phyloP scores from a whole-genome alignment of 345 rosid species.

The Rhodamnia rubescens region DNA sequence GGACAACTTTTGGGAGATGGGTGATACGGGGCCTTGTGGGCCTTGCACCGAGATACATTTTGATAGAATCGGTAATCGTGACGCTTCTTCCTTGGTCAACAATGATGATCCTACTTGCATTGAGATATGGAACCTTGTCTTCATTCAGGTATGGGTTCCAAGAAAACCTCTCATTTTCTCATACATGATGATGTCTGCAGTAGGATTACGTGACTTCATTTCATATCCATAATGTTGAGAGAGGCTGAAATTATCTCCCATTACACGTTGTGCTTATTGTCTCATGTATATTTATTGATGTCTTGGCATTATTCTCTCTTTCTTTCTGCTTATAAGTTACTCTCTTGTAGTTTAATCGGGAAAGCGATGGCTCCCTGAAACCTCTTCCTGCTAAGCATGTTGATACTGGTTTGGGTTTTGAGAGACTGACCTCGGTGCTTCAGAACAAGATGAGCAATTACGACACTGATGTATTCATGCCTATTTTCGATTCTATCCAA shows the following conservation, averaged over 20 bases:
- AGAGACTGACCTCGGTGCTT: conserved; percentile 82
- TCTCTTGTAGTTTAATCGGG: conserved; percentile 71
- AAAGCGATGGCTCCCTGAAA: conserved; percentile 75
- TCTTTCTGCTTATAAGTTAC: not conserved
- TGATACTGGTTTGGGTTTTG: conserved; percentile 97
- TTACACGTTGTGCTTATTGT: not conserved
- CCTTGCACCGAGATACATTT: conserved; percentile 97
- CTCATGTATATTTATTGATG: not conserved
- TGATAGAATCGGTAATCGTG: conserved; percentile 80
- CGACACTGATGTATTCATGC: conserved; percentile 93
- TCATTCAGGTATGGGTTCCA: conserved; percentile 64
- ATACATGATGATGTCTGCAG: not conserved
- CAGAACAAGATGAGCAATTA: conserved; percentile 98
- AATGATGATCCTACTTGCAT: conserved; percentile 96
- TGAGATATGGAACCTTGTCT: conserved; percentile 98
- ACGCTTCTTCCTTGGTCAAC: conserved; percentile 79
- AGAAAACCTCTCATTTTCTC: not conserved
- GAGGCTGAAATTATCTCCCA: not conserved
- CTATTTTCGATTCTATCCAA: conserved; percentile 82
- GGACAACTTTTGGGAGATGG: conserved; percentile 99
- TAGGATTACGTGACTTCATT: not conserved
- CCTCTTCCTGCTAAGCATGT: conserved; percentile 96
- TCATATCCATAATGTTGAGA: not conserved
- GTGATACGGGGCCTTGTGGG: conserved; percentile 97
- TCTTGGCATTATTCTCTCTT: not conserved